Conservation (phyloP, 306 rosid species). For the Prunus mongolica region DNA sequence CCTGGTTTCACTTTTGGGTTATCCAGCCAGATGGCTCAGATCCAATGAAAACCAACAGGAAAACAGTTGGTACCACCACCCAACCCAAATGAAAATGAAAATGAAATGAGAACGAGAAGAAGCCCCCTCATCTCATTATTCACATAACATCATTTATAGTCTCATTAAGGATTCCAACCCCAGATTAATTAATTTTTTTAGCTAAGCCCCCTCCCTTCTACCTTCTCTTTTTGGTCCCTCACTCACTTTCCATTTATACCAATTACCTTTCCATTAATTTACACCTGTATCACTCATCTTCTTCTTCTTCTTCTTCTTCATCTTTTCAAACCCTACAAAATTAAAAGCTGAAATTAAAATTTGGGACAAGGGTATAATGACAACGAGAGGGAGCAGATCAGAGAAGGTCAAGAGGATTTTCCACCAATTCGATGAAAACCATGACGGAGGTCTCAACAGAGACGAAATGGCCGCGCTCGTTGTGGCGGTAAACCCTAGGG, state of each 20-base stretch:
- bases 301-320: no score
- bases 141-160: neutral
- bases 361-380: constrained; percentile 38
- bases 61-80: neutral
- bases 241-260: neutral
- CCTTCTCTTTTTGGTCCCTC: neutral
- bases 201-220: neutral
- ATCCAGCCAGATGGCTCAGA: constrained; percentile 16
- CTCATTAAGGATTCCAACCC: neutral
- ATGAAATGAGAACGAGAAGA: neutral
- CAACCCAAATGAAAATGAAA: neutral
- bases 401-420: constrained; percentile 94
- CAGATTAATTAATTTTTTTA: neutral
- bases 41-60: constrained; percentile 8
- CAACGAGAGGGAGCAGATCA: constrained; percentile 95
- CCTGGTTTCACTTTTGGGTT: neutral
- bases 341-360: neutral
- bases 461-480: constrained; percentile 96
- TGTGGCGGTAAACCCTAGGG: constrained; percentile 98
- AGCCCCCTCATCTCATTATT: neutral
- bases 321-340: constrained; percentile 11
- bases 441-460: constrained; percentile 81
- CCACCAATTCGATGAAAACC: constrained; percentile 75
- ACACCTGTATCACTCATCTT: neutral
- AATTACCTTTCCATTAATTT: neutral